Evolutionary conservation across 2,329 filamentous ascomycete genomes (phyloP), one percentile per base, ranked within the genome.

Genomic region (Ilyonectria mors-panacis): DNA sequence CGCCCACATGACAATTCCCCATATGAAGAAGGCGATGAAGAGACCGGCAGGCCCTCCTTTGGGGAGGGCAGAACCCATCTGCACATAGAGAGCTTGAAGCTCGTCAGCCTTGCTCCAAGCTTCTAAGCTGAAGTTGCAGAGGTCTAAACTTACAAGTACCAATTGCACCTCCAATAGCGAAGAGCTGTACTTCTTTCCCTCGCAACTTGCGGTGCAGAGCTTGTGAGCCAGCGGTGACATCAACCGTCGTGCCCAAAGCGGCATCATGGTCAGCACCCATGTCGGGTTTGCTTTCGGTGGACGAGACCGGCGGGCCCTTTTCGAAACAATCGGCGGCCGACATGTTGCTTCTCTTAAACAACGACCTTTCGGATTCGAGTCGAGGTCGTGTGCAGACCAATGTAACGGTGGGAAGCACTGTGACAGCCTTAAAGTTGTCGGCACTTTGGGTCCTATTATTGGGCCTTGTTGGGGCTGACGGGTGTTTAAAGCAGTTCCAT

Each of bases 111-210:
- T 12, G 23, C 13, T 15, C 39, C n/a, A n/a, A n/a, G n/a, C n/a
- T n/a, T n/a, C n/a, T n/a, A 7, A 21, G 17, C 5, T 13, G 39
- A 39, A 26, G 39, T 12, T 26, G 8, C 6, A 28, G n/a, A 15
- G 6, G 6, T 15, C 8, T 30, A 2, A 12, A 47, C 63, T 62
- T 62, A 66, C 58, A 66, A 28, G 65, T 67, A 5, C 65, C 65
- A 9, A 67, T 67, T 4, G 65, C 54, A 35, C 65, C 65, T 23
- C 65, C 60, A 44, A 67, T 67, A 23, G 65, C 65, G 19, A 67
- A 64, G 23, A 67, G 56, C 50, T 67, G 60, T 7, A 67, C 60
- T 23, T 67, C 58, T 28, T 66, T 66, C 10, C 63, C 63, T 1
- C 58, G 51, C 17, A 66, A 51, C 35, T 66, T 66, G 8, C 63